Base-by-base conservation (phyloP, 2,329 filamentous ascomycete genomes). In the Aspergillus ustus region DNA sequence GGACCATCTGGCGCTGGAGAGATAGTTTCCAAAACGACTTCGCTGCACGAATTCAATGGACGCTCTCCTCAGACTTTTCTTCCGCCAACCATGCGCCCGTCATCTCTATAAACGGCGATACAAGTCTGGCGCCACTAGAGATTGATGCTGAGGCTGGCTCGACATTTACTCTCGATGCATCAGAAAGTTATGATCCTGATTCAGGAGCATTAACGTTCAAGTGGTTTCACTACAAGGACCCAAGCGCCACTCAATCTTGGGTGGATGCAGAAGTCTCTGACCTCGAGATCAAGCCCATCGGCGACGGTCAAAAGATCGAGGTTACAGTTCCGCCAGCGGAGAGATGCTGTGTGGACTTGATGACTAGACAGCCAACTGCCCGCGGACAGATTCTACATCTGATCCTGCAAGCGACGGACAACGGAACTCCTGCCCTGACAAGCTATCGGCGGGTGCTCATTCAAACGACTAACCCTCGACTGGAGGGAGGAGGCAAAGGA, bases 1-100 rank as follows among this genome's bases (percentile, higher is more conserved):
- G 80, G 0, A 82, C 81, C 0, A 80, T 84, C 49, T 84, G 83
- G 82, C 73, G 82, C 20, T 84, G 82, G 82, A 69, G 82, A 40
- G 72, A 79, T 48, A 80, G 81, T 1, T 83, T 80, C 59, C 82
- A 84, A 67, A 79, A 80, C 52, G 82, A 84, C 60, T 84, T 80
- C 69, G 82, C 73, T 20, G 83, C 75, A 19, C 74, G 73, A 44
- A 83, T 82, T 63, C 80, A 77, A 64, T 85, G 74, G 83, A 81
- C 73, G 19, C 72, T 77, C 13, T 56, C 62, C 7, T 37, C 44
- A n/a, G 45, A 51, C 7, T 58, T 62, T 52, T 31, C 40, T 9
- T 52, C 56, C n/a, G 62, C 62, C 8, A 66, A 66, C 19, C 66
- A 67, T 48, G 52, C 61, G 8, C 66, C 64, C 1, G 25, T 67